A percentile compares a stretch with the other conserved stretches of the same genome.
These are phyloP conservation scores for Somion occarium DNA, from an alignment of 1,284 basidiomycete genomes.

Conservation along the genomic window DNA sequence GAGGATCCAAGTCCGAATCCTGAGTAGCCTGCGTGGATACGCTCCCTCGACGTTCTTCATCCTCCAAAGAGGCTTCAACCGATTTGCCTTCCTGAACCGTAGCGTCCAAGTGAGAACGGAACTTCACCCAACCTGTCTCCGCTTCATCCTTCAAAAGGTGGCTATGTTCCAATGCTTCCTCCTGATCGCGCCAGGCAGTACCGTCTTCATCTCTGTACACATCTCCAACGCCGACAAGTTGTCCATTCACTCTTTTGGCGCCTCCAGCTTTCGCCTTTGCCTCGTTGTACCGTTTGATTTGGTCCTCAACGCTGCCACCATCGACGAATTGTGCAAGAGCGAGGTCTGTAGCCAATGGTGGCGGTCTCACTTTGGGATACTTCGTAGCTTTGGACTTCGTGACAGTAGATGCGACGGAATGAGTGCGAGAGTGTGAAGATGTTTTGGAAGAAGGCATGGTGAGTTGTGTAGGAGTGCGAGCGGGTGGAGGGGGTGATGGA, in stretches of 20 bases:
- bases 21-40: slow-evolving; percentile 38
- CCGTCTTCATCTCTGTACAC: slow-evolving; percentile 57
- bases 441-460: background rate
- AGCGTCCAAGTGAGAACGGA: slow-evolving; percentile 16
- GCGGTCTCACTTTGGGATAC: slow-evolving; percentile 35
- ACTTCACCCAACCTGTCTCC: slow-evolving; percentile 24
- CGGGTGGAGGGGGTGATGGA: background rate
- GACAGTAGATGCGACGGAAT: slow-evolving; percentile 12
- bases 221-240: slow-evolving; percentile 37
- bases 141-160: slow-evolving; percentile 41
- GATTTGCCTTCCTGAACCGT: background rate
- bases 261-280: slow-evolving; percentile 42
- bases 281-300: slow-evolving; percentile 51
- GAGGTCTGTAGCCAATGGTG: slow-evolving; percentile 57
- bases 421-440: slow-evolving; percentile 14
- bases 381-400: slow-evolving; percentile 38
- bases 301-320: slow-evolving; percentile 56
- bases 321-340: slow-evolving; percentile 62
- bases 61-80: slow-evolving; percentile 12
- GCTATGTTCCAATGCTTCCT: slow-evolving; percentile 63
- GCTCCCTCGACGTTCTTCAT: slow-evolving; percentile 37
- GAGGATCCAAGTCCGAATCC: slow-evolving; percentile 48
- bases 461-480: background rate
- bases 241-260: slow-evolving; percentile 20
- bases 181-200: slow-evolving; percentile 64